Base-by-base conservation (phyloP, 1,284 basidiomycete species). In the Gomphus bonarii region DNA sequence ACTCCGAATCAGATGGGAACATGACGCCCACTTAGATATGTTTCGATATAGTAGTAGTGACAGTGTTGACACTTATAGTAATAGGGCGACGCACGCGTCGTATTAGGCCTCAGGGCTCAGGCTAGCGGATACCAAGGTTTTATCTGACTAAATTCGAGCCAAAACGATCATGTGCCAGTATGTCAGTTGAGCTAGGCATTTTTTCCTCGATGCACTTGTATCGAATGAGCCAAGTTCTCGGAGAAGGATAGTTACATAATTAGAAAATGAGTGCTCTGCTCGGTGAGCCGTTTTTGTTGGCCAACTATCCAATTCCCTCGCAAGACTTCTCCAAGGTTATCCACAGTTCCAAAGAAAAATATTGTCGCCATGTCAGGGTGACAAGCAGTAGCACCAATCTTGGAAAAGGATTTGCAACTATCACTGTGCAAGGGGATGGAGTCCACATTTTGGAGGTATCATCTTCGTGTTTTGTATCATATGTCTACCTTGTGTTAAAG, bases 391-490 rank as follows among this genome's bases (percentile, higher is more conserved):
- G 65, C 68, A 31, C 63, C 61, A n/a, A 61, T 53, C 69, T 69
- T 58, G 69, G 73, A 46, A 77, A 82, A 47, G 76, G 77, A 25
- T 76, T 78, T 71, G 81, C 78, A 36, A 82, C 84, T 1, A 73
- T 85, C 59, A 77, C 83, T 14, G 81, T 76, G 18, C 83, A 85
- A 60, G 77, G 76, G 61, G 84, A 89, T 59, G 87, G 87, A 20
- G 70, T 88, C 47, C 84, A 88, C 69, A 66, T 88, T 51, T 68
- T 85, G 56, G 82, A 88, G 66, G 85, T 88, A 65, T 66, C 80
- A 72, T 20, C 22, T n/a, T 36, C 31, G 54, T 49, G 35, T 58
- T 38, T 44, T n/a, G 28, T 43, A 3, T 22, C 48, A 18, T 31
- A 20, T 18, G 7, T 33, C 14, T 9, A 40, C 25, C 30, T 50